A percentile compares a stretch with the other conserved stretches of the same genome.
phyloP scores from a whole-genome alignment of 495 filamentous ascomycete genomes.

The Penicillium subrubescens region DNA sequence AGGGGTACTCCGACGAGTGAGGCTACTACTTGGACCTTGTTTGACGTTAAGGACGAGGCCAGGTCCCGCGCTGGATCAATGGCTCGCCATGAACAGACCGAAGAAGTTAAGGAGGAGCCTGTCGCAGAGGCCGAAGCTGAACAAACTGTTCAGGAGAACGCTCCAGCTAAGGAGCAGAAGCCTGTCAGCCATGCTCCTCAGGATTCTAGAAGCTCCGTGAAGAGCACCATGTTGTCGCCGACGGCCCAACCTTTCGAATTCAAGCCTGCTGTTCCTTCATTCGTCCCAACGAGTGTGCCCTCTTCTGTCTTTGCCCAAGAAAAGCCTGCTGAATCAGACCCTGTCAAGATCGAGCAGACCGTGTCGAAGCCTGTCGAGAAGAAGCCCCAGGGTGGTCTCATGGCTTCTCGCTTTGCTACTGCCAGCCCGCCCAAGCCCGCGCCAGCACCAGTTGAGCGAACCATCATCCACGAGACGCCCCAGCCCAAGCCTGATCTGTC shows the following conservation, averaged over 20 bases:
- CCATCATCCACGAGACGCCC: constrained; percentile 8
- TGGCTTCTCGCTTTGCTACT: constrained; percentile 45
- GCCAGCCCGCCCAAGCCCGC: constrained; percentile 28
- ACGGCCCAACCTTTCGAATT: constrained; percentile 69
- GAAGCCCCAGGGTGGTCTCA: constrained; percentile 31
- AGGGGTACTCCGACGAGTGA: constrained; percentile 42
- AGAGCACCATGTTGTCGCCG: constrained; percentile 56
- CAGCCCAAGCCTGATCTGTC: constrained; percentile 20
- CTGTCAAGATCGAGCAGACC: constrained; percentile 6
- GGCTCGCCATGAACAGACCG: constrained; percentile 22
- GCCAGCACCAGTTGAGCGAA: constrained; percentile 8
- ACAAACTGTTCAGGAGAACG: constrained; percentile 13
- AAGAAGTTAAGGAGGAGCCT: constrained; percentile 20
- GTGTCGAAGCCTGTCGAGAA: constrained; percentile 18
- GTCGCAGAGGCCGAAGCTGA: constrained; percentile 11
- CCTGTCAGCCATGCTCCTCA: constrained; percentile 22
- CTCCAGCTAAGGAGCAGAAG: constrained; percentile 6
- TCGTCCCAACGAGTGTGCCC: constrained; percentile 48
- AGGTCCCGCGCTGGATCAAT: constrained; percentile 39
- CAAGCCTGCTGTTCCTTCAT: constrained; percentile 51
- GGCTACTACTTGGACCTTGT: constrained; percentile 46
- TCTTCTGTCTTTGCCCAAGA: constrained; percentile 39
- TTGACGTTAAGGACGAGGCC: constrained; percentile 44
- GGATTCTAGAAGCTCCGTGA: constrained; percentile 27
- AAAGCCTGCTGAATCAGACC: constrained; percentile 10